phyloP scores from a whole-genome alignment of 768 basidiomycete species.

The Lactarius sp. region DNA sequence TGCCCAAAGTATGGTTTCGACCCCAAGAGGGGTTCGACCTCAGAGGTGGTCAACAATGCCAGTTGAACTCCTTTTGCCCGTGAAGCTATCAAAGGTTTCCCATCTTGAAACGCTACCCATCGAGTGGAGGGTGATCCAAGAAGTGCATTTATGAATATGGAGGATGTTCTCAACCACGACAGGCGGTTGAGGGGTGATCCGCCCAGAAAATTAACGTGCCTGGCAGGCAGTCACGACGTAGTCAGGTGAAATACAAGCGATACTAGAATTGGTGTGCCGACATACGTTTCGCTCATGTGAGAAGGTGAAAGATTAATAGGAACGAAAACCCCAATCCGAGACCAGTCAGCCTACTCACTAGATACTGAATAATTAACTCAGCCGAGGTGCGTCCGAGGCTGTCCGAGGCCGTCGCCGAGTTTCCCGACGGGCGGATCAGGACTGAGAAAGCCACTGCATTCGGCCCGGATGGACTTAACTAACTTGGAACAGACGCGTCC shows the following conservation, averaged over 20 bases:
- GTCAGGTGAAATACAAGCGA: conserved; percentile 13
- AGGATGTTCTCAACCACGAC: conserved; percentile 74
- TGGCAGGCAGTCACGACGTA: conserved; percentile 23
- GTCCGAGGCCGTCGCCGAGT: conserved; percentile 4
- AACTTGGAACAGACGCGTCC: not conserved
- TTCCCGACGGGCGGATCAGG: conserved; percentile 12
- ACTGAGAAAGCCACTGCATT: not conserved
- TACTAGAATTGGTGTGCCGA: conserved; percentile 10
- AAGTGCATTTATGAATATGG: conserved; percentile 70
- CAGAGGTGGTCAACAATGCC: conserved; percentile 53
- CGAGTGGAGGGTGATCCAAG: conserved; percentile 52
- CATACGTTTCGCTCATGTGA: conserved; percentile 23
- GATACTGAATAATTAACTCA: conserved; percentile 1
- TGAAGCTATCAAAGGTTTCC: conserved; percentile 57
- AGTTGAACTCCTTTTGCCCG: conserved; percentile 36
- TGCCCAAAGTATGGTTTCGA: conserved; percentile 68
- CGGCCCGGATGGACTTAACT: conserved; percentile 17
- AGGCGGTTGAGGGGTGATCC: conserved; percentile 77
- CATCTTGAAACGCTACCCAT: conserved; percentile 76
- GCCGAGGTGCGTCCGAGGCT: conserved; percentile 2
- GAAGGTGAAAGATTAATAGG: not conserved
- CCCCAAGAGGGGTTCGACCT: conserved; percentile 63
- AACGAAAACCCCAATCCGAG: not conserved
- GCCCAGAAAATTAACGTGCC: conserved; percentile 47
- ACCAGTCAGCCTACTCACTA: not conserved